Evolutionary conservation across 2,329 filamentous ascomycete genomes (phyloP).

Genomic region (Coniochaeta hoffmannii): DNA sequence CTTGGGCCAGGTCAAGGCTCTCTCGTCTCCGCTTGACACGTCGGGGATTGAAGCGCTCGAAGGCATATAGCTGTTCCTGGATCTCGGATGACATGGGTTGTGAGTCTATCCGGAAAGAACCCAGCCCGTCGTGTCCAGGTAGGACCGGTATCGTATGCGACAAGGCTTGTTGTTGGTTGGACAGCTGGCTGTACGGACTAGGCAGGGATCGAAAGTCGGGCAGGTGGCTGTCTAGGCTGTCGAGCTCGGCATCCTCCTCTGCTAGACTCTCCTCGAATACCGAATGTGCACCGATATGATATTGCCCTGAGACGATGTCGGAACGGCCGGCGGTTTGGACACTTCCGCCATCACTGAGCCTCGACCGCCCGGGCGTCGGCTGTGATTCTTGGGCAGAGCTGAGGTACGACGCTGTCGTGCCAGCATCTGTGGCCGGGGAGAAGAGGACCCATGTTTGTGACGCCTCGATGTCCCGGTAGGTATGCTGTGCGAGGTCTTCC

Average conservation of each 20-base stretch:
- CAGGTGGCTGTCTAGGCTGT: conserved; percentile 87
- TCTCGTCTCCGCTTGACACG: conserved; percentile 49
- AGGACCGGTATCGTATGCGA: conserved; percentile 62
- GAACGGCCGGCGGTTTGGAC: conserved; percentile 62
- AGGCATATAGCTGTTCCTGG: conserved; percentile 82
- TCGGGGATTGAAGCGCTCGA: conserved; percentile 76
- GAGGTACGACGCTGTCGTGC: conserved; percentile 56
- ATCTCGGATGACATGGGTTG: conserved; percentile 46
- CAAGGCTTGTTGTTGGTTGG: conserved; percentile 29
- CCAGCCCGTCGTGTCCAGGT: conserved; percentile 87
- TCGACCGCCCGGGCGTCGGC: conserved; percentile 60
- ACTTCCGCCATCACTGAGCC: conserved; percentile 74
- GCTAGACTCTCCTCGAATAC: conserved; percentile 24
- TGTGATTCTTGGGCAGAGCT: conserved; percentile 62
- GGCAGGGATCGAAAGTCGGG: conserved; percentile 72
- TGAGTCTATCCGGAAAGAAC: conserved; percentile 67
- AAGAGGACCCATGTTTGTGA: conserved; percentile 97
- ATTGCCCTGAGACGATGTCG: conserved; percentile 32
- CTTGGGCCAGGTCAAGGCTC: conserved; percentile 41
- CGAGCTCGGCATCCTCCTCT: conserved; percentile 72
- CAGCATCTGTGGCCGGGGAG: conserved; percentile 59
- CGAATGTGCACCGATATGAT: conserved; percentile 28
- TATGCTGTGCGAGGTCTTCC: conserved; percentile 20
- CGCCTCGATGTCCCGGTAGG: conserved; percentile 46
- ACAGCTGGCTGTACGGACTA: conserved; percentile 26